phyloP scores from a whole-genome alignment of 2,329 filamentous ascomycete species.

The Venturia nashicola region DNA sequence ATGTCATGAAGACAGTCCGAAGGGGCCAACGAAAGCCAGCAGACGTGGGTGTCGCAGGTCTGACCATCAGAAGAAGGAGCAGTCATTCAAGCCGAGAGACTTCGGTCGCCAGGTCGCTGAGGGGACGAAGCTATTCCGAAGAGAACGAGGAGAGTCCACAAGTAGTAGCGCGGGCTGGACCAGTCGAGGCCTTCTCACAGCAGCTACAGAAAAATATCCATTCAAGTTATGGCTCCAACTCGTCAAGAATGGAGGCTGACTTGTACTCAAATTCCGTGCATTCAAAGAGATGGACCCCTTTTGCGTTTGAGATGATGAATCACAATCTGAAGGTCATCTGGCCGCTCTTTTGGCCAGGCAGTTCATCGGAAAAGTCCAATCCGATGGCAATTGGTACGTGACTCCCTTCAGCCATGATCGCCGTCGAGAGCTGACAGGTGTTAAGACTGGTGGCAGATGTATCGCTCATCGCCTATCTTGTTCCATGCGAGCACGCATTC shows the following conservation, averaged over 20 bases:
- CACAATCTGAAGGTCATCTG: slow-evolving; percentile 1
- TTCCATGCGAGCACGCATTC: slow-evolving; percentile 1
- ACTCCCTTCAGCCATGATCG: neutral
- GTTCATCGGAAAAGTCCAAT: neutral
- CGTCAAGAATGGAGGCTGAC: neutral
- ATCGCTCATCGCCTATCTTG: neutral
- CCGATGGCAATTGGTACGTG: neutral
- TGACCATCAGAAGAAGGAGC: neutral
- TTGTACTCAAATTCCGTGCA: neutral
- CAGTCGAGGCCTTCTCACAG: neutral
- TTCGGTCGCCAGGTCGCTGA: neutral
- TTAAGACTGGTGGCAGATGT: slow-evolving; percentile 2
- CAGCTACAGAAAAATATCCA: neutral
- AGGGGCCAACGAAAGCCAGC: neutral
- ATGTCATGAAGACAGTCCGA: slow-evolving; percentile 2
- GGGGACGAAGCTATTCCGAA: neutral
- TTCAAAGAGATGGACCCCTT: neutral
- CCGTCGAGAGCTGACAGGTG: neutral
- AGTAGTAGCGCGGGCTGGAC: neutral
- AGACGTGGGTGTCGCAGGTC: neutral
- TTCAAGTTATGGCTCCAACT: neutral
- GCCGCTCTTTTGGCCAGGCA: slow-evolving; percentile 1
- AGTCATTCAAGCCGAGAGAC: neutral
- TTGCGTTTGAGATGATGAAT: neutral
- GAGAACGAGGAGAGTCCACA: neutral